These are phyloP conservation scores for Lumnitzera littorea DNA, from an alignment of 345 rosid species.

Conservation along the genomic window DNA sequence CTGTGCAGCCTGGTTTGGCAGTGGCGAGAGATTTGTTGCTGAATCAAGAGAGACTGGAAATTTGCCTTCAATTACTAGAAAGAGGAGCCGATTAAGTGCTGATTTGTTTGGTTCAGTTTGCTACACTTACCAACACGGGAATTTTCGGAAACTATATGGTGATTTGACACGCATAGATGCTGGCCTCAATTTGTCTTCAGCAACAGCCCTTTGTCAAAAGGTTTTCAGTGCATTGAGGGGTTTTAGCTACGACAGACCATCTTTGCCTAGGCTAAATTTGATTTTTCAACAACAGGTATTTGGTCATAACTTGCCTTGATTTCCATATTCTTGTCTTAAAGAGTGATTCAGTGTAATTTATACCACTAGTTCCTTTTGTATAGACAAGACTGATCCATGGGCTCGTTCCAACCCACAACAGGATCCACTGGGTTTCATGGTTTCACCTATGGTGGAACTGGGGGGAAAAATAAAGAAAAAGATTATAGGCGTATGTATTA, in stretches of 20 bases:
- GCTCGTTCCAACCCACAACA: no score
- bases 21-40: slow-evolving; percentile 22
- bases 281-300: slow-evolving; percentile 84
- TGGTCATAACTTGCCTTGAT: neutral
- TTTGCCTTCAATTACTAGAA: slow-evolving; percentile 13
- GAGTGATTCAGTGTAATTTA: neutral
- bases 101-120: slow-evolving; percentile 77
- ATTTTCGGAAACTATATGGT: slow-evolving; percentile 50
- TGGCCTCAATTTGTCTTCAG: slow-evolving; percentile 65
- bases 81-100: slow-evolving; percentile 47
- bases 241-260: slow-evolving; percentile 29
- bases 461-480: no score
- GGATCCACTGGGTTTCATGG: no score
- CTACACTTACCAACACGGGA: slow-evolving; percentile 62
- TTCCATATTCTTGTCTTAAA: neutral
- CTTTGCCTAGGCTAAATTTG: slow-evolving; percentile 63
- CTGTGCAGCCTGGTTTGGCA: slow-evolving; percentile 53
- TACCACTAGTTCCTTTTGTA: neutral
- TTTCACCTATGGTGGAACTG: no score
- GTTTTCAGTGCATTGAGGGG: slow-evolving; percentile 30
- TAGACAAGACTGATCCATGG: no score
- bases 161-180: slow-evolving; percentile 78
- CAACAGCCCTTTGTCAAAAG: slow-evolving; percentile 43
- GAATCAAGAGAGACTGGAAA: slow-evolving; percentile 15
- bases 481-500: no score